Evolutionary conservation across 2,329 filamentous ascomycete species (phyloP).

Genomic region (Colletotrichum higginsianum): DNA sequence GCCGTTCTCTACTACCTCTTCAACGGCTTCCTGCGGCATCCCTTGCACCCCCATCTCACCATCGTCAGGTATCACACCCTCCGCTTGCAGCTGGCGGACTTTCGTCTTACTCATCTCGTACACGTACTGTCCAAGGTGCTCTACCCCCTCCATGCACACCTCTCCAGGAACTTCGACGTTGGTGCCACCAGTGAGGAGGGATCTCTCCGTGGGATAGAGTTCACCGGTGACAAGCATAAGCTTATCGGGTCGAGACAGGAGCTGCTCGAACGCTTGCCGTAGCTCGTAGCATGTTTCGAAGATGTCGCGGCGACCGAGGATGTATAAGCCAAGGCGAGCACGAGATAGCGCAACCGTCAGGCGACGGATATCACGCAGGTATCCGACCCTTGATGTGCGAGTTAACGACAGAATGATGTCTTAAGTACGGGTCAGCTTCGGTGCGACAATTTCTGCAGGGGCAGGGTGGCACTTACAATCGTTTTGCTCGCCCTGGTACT

Average conservation of each 20-base stretch:
- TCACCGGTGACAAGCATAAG: constrained; percentile 87
- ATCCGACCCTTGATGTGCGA: constrained; percentile 89
- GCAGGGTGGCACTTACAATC: constrained; percentile 79
- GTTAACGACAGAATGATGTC: constrained; percentile 95
- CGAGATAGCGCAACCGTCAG: constrained; percentile 96
- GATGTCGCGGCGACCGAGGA: constrained; percentile 88
- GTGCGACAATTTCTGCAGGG: background rate
- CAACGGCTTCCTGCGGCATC: constrained; percentile 47
- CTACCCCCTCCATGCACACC: constrained; percentile 88
- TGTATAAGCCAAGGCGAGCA: constrained; percentile 90
- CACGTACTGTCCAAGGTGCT: constrained; percentile 96
- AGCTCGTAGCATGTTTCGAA: constrained; percentile 94
- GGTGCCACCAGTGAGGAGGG: constrained; percentile 59
- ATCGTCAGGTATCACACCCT: constrained; percentile 46
- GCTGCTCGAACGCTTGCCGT: constrained; percentile 84
- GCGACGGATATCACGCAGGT: constrained; percentile 92
- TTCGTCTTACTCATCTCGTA: constrained; percentile 90
- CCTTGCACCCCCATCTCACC: constrained; percentile 46
- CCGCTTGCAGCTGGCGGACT: constrained; percentile 64
- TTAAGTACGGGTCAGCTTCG: constrained; percentile 55
- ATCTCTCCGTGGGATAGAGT: constrained; percentile 81
- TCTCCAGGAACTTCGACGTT: constrained; percentile 68
- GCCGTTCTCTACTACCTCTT: constrained; percentile 44
- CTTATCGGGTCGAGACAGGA: constrained; percentile 85
- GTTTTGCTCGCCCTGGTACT: constrained; percentile 99